These are phyloP conservation scores for Calamus simplicifolius DNA, from an alignment of 176 grass and related monocot species.

Conservation along the genomic window DNA sequence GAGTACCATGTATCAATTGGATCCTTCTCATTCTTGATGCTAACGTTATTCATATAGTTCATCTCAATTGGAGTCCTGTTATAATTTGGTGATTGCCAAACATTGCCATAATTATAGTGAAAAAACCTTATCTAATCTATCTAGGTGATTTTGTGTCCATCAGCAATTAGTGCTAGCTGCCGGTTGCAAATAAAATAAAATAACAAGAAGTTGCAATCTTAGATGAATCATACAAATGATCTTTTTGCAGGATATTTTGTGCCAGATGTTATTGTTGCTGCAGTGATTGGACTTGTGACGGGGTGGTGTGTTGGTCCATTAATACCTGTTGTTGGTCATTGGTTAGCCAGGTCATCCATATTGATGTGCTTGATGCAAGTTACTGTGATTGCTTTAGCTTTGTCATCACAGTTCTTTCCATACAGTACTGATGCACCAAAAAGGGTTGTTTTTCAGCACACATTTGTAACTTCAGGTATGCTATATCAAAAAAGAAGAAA, in stretches of 20 bases:
- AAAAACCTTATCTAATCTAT: too few relatives aligned
- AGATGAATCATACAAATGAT: background rate
- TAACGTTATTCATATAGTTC: too few relatives aligned
- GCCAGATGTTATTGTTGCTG: conserved; percentile 70
- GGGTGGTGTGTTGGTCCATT: conserved; percentile 76
- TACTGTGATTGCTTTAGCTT: conserved; percentile 64
- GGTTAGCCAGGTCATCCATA: conserved; percentile 64
- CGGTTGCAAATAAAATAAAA: conserved; percentile 2
- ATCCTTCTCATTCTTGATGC: too few relatives aligned
- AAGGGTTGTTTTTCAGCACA: conserved; percentile 85
- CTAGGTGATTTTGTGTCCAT: background rate
- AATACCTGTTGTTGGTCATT: conserved; percentile 54
- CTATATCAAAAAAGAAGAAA: background rate
- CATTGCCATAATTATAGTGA: too few relatives aligned
- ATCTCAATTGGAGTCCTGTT: too few relatives aligned
- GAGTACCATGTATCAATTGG: too few relatives aligned
- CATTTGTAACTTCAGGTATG: conserved; percentile 65
- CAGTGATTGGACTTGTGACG: conserved; percentile 67
- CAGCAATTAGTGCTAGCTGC: background rate
- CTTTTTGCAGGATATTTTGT: conserved; percentile 84
- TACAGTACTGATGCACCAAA: conserved; percentile 85
- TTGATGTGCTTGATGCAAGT: conserved; percentile 63
- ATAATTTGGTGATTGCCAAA: too few relatives aligned
- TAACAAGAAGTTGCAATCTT: background rate
- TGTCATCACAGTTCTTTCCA: conserved; percentile 92